Conservation (phyloP, 192 early-diverging fungal genomes). For the Umbelopsis sp. region DNA sequence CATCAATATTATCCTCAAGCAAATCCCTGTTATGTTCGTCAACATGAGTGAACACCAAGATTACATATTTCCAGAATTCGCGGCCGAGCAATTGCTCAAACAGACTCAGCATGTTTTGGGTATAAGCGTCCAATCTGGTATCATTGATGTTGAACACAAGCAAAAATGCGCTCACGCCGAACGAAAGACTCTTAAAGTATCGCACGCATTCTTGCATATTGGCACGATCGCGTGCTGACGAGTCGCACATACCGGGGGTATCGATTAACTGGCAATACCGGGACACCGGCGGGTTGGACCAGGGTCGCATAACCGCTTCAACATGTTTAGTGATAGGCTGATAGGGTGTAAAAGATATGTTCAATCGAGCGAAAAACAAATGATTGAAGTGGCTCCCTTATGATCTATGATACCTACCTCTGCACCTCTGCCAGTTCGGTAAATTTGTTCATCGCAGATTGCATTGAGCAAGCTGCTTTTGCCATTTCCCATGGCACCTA, state of each 20-base stretch:
- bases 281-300: slow-evolving; percentile 23
- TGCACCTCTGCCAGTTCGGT: slow-evolving; percentile 46
- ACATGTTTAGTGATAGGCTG: slow-evolving; percentile 36
- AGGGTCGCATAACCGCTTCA: slow-evolving; percentile 25
- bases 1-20: slow-evolving; percentile 51
- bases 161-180: slow-evolving; percentile 58
- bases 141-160: slow-evolving; percentile 57
- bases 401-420: slow-evolving; percentile 31
- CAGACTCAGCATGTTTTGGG: slow-evolving; percentile 52
- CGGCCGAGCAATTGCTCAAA: slow-evolving; percentile 51
- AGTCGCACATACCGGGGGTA: slow-evolving; percentile 55
- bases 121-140: slow-evolving; percentile 55
- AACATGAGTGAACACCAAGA: slow-evolving; percentile 57
- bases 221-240: slow-evolving; percentile 43
- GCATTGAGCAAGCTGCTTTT: slow-evolving; percentile 56
- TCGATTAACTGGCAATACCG: slow-evolving; percentile 38
- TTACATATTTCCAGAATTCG: slow-evolving; percentile 57
- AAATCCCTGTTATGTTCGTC: slow-evolving; percentile 51
- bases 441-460: slow-evolving; percentile 49
- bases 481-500: slow-evolving; percentile 54
- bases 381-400: not conserved
- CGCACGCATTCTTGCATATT: slow-evolving; percentile 50
- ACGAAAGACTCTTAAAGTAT: slow-evolving; percentile 52
- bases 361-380: not conserved
- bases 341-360: too few species aligned